These are phyloP conservation scores for Sporothrix protearum DNA, from an alignment of 2,329 filamentous ascomycete genomes.

Conservation along the genomic window DNA sequence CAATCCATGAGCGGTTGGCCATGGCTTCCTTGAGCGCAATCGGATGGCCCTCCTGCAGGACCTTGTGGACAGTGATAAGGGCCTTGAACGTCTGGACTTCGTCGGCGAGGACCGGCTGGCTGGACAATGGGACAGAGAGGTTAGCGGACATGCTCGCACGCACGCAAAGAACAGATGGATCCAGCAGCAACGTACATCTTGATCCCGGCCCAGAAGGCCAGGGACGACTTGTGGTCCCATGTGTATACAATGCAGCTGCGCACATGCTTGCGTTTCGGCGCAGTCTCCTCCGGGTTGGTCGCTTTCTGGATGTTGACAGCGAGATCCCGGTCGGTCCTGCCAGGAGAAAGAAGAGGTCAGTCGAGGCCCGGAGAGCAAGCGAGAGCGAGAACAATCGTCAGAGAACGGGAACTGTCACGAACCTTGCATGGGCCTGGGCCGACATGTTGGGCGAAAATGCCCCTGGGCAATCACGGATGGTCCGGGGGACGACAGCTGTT, in stretches of 20 bases:
- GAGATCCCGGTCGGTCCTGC: slow-evolving; percentile 64
- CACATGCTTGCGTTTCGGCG: slow-evolving; percentile 84
- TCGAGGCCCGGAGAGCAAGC: neutral
- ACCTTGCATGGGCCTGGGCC: slow-evolving; percentile 28
- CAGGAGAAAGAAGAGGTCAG: neutral
- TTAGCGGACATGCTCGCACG: neutral
- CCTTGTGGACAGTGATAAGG: slow-evolving; percentile 94
- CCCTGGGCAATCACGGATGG: slow-evolving; percentile 15
- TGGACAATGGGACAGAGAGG: slow-evolving; percentile 38
- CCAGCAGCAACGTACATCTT: slow-evolving; percentile 65
- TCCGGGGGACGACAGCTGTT: slow-evolving; percentile 19
- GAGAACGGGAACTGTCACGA: neutral
- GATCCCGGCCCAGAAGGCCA: slow-evolving; percentile 95
- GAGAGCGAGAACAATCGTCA: neutral
- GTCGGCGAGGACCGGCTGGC: slow-evolving; percentile 95
- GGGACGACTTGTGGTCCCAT: slow-evolving; percentile 96
- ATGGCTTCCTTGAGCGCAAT: slow-evolving; percentile 83
- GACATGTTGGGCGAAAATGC: slow-evolving; percentile 26
- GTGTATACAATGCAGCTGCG: slow-evolving; percentile 97
- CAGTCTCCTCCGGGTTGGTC: slow-evolving; percentile 64
- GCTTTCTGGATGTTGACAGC: slow-evolving; percentile 69
- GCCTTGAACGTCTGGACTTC: slow-evolving; percentile 99
- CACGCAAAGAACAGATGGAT: neutral
- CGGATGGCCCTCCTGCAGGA: slow-evolving; percentile 93
- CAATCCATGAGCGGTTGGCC: slow-evolving; percentile 83